Conservation (phyloP, 768 basidiomycete genomes). For the Termitomyces sp. region DNA sequence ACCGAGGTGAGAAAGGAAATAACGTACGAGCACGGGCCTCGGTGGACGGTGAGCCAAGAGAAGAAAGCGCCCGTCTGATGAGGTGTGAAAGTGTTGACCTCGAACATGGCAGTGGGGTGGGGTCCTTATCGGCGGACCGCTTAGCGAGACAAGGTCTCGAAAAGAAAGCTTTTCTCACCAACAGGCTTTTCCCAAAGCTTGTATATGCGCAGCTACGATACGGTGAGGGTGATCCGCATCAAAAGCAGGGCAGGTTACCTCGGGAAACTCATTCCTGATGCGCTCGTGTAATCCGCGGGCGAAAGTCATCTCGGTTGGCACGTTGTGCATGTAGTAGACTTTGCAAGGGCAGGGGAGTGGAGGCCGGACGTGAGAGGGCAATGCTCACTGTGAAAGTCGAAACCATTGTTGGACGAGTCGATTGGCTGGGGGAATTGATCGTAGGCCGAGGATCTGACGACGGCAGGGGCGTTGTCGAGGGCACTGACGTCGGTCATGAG, state of each 20-base stretch:
- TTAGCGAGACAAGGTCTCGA: neutral
- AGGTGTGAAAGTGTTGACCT: constrained; percentile 61
- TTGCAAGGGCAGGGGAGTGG: neutral
- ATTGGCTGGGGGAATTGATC: constrained; percentile 51
- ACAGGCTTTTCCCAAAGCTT: constrained; percentile 57
- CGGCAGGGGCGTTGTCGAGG: constrained; percentile 38
- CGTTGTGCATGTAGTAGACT: constrained; percentile 60
- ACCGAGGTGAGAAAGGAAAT: too few species aligned
- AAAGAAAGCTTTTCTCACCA: constrained; percentile 28
- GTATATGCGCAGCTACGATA: constrained; percentile 50
- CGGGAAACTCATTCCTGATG: constrained; percentile 61
- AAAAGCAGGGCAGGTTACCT: constrained; percentile 32
- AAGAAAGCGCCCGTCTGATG: constrained; percentile 68
- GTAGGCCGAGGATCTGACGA: constrained; percentile 43
- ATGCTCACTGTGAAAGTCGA: constrained; percentile 68
- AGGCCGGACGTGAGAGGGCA: too few species aligned
- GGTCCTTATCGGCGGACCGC: constrained; percentile 32
- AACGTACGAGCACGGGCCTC: constrained; percentile 67
- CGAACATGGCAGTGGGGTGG: constrained; percentile 68
- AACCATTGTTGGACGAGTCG: constrained; percentile 46
- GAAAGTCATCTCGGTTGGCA: constrained; percentile 35
- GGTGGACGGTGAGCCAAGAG: constrained; percentile 59
- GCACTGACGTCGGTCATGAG: too few species aligned
- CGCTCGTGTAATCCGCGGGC: constrained; percentile 54
- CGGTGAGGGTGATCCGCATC: neutral